These are phyloP conservation scores for Shiraia bambusicola DNA, from an alignment of 2,329 filamentous ascomycete genomes.

Conservation along the genomic window DNA sequence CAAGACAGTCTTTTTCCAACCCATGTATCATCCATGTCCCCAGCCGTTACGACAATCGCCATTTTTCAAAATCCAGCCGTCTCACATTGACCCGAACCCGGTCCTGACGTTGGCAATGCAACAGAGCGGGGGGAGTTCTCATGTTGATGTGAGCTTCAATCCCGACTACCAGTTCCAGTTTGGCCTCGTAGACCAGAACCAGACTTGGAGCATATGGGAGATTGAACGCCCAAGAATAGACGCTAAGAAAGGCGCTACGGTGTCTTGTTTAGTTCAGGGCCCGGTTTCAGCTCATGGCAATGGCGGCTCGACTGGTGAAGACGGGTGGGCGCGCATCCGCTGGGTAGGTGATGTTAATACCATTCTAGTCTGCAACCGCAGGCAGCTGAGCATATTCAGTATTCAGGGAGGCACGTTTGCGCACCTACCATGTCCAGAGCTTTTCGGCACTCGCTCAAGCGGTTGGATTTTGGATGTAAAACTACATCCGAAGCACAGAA, in stretches of 20 bases:
- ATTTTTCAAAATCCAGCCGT: conserved; percentile 40
- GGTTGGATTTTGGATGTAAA: conserved; percentile 62
- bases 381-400: conserved; percentile 38
- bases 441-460: conserved; percentile 28
- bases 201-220: conserved; percentile 70
- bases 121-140: conserved; percentile 57
- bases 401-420: conserved; percentile 27
- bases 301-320: conserved; percentile 19
- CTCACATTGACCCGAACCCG: conserved; percentile 58
- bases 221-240: conserved; percentile 40
- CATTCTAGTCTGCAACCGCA: conserved; percentile 56
- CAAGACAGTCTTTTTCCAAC: conserved; percentile 52
- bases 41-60: conserved; percentile 16
- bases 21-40: conserved; percentile 18
- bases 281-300: conserved; percentile 7
- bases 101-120: conserved; percentile 55
- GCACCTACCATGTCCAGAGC: conserved; percentile 23
- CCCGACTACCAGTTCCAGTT: conserved; percentile 62
- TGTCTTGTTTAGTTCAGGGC: conserved; percentile 37
- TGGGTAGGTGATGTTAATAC: conserved; percentile 53
- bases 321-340: conserved; percentile 54
- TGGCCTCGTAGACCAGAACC: conserved; percentile 64
- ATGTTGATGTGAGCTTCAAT: conserved; percentile 67
- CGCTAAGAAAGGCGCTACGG: conserved; percentile 37
- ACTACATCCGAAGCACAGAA: conserved; percentile 49